phyloP scores from a whole-genome alignment of 768 basidiomycete genomes.

The Tricholoma matsutake region DNA sequence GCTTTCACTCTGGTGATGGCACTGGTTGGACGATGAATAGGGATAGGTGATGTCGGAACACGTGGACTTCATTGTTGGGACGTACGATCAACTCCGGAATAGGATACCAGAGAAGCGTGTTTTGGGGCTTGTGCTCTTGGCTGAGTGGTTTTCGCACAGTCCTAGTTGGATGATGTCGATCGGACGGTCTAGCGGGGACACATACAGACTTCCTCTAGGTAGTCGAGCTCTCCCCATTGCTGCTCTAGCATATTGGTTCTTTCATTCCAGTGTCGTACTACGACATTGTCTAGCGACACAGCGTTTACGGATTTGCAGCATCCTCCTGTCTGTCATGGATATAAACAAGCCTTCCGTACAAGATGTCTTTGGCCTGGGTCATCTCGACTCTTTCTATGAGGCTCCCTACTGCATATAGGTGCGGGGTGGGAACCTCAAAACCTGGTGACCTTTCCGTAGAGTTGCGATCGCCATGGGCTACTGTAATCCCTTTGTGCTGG shows the following conservation, averaged over 20 bases:
- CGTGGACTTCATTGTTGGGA: constrained; percentile 14
- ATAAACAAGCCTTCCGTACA: constrained; percentile 37
- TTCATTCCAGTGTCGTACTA: constrained; percentile 8
- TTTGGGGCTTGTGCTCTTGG: constrained; percentile 18
- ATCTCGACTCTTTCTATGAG: constrained; percentile 39
- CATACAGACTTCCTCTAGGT: constrained; percentile 10
- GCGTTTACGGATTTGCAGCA: constrained; percentile 3
- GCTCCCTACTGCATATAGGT: constrained; percentile 16
- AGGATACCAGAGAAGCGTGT: constrained; percentile 41
- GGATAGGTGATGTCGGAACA: constrained; percentile 30
- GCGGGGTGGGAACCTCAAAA: constrained; percentile 30
- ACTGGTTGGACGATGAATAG: constrained; percentile 21
- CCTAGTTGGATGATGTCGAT: constrained; percentile 3
- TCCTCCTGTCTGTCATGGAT: constrained; percentile 3
- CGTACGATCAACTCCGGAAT: background rate
- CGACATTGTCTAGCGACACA: background rate
- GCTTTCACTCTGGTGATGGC: constrained; percentile 1
- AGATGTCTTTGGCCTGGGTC: constrained; percentile 40
- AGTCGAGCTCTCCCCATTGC: constrained; percentile 24
- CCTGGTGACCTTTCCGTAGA: constrained; percentile 51
- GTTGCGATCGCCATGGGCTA: constrained; percentile 53
- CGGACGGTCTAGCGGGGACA: constrained; percentile 10
- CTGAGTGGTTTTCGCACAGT: constrained; percentile 43
- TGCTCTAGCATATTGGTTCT: constrained; percentile 22
- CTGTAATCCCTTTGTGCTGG: constrained; percentile 23